These are phyloP conservation scores for Magnusiomyces magnusii DNA, from an alignment of 1,139 yeast genomes.

Conservation along the genomic window DNA sequence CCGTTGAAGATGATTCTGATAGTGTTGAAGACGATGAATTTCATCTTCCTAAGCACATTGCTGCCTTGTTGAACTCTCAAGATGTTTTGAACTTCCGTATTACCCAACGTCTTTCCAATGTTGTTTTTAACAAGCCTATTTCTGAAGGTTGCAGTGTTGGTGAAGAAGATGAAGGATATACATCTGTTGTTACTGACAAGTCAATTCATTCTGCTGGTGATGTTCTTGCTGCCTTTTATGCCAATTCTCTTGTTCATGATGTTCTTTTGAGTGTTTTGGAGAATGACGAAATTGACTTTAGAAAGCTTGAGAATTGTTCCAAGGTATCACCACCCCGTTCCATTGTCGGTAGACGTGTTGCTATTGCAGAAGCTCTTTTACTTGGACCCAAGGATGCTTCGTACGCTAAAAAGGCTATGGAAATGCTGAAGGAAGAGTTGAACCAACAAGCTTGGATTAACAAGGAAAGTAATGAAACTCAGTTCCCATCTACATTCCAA, in stretches of 20 bases:
- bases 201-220: constrained; percentile 29
- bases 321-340: constrained; percentile 29
- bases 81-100: constrained; percentile 27
- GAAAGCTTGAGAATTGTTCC: constrained; percentile 22
- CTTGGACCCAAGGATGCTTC: constrained; percentile 25
- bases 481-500: constrained; percentile 25
- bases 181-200: constrained; percentile 24
- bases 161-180: constrained; percentile 36
- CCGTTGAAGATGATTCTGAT: constrained; percentile 20
- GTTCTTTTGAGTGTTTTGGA: constrained; percentile 24
- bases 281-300: constrained; percentile 18
- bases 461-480: constrained; percentile 5
- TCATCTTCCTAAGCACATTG: constrained; percentile 20
- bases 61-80: constrained; percentile 18
- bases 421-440: constrained; percentile 20
- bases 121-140: constrained; percentile 21
- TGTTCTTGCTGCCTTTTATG: constrained; percentile 28
- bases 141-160: constrained; percentile 18
- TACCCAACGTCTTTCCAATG: constrained; percentile 23
- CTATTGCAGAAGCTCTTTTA: constrained; percentile 29
- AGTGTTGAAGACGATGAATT: constrained; percentile 9
- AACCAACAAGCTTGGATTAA: constrained; percentile 15
- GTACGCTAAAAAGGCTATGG: constrained; percentile 21
- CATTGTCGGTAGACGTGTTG: constrained; percentile 27
- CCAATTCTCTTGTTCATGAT: constrained; percentile 25